Base-by-base conservation (phyloP, 352 stramenopile genomes). In the Albugo candida region DNA sequence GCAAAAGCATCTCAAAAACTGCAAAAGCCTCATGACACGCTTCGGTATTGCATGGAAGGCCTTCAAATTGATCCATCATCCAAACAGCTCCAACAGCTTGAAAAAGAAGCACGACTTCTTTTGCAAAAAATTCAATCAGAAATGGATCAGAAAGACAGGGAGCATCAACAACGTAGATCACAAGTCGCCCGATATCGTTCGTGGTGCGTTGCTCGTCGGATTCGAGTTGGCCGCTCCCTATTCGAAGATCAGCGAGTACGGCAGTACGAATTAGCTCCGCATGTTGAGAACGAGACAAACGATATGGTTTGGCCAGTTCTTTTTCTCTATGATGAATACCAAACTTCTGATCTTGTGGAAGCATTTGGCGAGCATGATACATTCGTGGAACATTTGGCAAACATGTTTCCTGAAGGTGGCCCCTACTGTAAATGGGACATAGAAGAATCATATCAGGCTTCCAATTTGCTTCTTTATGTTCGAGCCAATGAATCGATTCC, bases 321-420 rank as follows among this genome's bases (percentile, higher is more conserved):
- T 24, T 88, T 89, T 40, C 59, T 92, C 2, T 92, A 92, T 52
- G 70, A 88, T 44, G 70, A 92, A 56, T 65, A 88, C 55, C 72
- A 75, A 49, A 82, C 74, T 52, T 83, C 72, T 13, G 79, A 92
- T 55, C 88, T 89, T 57, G 72, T 88, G 39, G 61, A 89, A 57
- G 58, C 60, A 17, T 80, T 92, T 49, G 72, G 72, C 18, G 79
- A 92, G 54, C 60, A 84, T 34, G 79, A 92, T 54, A 50, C 63
- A 34, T 61, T 89, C 37, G 81, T 89, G 40, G 76, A 89, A 52
- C 79, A 92, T 58, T 52, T 92, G 47, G 79, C 76, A 51, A 89
- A 89, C 58, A 89, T 89, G 76, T 92, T 92, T 58, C 79, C 79
- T 0, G 79, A 92, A 46, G 75, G 87, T 39, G 79, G 79, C 0